Evolutionary conservation across 1,284 basidiomycete genomes (phyloP).

Genomic region (Singerocomus inundabilis): DNA sequence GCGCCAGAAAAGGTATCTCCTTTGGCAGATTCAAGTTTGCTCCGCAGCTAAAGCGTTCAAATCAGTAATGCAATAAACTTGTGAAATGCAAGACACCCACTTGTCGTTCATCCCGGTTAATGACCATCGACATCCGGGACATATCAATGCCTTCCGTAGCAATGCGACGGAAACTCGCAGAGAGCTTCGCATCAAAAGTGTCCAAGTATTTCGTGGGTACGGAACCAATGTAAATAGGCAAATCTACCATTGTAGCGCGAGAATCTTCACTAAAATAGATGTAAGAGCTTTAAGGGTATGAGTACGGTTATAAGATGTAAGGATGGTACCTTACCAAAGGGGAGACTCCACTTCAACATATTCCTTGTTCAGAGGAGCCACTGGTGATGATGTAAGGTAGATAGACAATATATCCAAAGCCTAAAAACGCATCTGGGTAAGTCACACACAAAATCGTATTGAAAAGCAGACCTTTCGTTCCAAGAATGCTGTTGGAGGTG

Average conservation of each 20-base stretch:
- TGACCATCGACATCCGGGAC: conserved; percentile 85
- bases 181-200: conserved; percentile 69
- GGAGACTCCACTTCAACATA: conserved; percentile 93
- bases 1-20: conserved; percentile 72
- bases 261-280: conserved; percentile 83
- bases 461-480: conserved; percentile 61
- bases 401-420: conserved; percentile 84
- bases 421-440: conserved; percentile 35
- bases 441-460: background rate
- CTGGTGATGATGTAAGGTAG: conserved; percentile 88
- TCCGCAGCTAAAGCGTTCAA: conserved; percentile 53
- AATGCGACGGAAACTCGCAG: conserved; percentile 71
- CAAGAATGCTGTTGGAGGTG: conserved; percentile 70
- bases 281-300: conserved; percentile 55
- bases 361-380: conserved; percentile 90
- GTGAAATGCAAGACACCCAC: conserved; percentile 36
- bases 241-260: conserved; percentile 71
- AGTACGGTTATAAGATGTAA: conserved; percentile 22
- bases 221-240: conserved; percentile 80
- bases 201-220: conserved; percentile 83
- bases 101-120: conserved; percentile 87
- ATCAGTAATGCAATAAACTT: conserved; percentile 5
- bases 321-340: conserved; percentile 54
- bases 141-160: conserved; percentile 84
- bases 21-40: conserved; percentile 72